These are phyloP conservation scores for Xylariomycetidae sp. DNA, from an alignment of 2,329 filamentous ascomycete genomes.

Conservation along the genomic window DNA sequence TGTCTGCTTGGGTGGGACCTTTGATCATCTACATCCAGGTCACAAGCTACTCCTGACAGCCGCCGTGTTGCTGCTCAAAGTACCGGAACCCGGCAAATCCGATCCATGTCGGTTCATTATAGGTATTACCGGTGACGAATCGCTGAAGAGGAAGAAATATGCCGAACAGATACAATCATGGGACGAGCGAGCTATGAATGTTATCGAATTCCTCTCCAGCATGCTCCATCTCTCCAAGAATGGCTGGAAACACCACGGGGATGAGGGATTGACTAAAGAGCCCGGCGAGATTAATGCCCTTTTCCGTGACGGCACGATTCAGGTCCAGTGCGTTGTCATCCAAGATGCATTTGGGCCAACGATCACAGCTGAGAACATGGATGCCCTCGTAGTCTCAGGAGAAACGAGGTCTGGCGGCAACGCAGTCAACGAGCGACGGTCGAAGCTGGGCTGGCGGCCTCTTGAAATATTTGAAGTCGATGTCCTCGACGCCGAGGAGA, in stretches of 20 bases:
- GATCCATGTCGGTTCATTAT: slow-evolving; percentile 61
- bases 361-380: slow-evolving; percentile 72
- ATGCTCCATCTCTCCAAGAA: slow-evolving; percentile 42
- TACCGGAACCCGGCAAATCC: slow-evolving; percentile 34
- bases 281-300: slow-evolving; percentile 46
- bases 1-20: slow-evolving; percentile 86
- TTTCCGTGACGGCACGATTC: slow-evolving; percentile 56
- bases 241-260: slow-evolving; percentile 43
- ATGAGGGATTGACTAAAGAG: slow-evolving; percentile 21
- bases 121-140: slow-evolving; percentile 82
- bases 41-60: slow-evolving; percentile 97
- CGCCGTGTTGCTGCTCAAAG: slow-evolving; percentile 65
- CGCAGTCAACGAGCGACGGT: slow-evolving; percentile 80
- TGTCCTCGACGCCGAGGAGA: slow-evolving; percentile 68
- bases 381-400: slow-evolving; percentile 77
- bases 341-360: slow-evolving; percentile 88
- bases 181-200: slow-evolving; percentile 64
- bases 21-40: slow-evolving; percentile 91
- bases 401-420: slow-evolving; percentile 82
- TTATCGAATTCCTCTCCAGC: slow-evolving; percentile 69
- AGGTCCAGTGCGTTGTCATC: slow-evolving; percentile 77
- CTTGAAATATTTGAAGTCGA: slow-evolving; percentile 86
- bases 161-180: slow-evolving; percentile 77
- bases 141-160: slow-evolving; percentile 86
- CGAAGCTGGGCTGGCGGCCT: slow-evolving; percentile 67